phyloP scores from a whole-genome alignment of 2,329 filamentous ascomycete genomes.

The Tolypocladium sp. region DNA sequence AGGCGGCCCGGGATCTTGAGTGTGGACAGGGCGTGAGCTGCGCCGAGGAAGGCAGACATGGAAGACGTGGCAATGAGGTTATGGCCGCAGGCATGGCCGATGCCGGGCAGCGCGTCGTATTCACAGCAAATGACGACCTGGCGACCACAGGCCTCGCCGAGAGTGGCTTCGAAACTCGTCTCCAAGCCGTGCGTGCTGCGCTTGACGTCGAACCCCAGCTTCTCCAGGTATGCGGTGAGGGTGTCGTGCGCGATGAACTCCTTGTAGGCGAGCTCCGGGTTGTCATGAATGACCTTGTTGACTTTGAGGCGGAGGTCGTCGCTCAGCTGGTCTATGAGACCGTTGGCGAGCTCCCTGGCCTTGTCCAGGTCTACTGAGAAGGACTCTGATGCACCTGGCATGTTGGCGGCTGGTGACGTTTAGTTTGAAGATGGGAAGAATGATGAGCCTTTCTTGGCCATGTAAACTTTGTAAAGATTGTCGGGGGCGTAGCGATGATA shows the following conservation, averaged over 20 bases:
- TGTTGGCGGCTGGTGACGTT: not conserved
- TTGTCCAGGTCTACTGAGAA: conserved; percentile 6
- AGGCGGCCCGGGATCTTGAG: conserved; percentile 22
- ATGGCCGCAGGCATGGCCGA: conserved; percentile 37
- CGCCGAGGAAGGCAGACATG: conserved; percentile 29
- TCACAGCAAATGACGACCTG: conserved; percentile 33
- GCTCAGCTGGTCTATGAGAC: conserved; percentile 9
- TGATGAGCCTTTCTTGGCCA: not conserved
- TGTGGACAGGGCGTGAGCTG: conserved; percentile 21
- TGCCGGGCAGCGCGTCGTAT: conserved; percentile 37
- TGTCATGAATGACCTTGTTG: conserved; percentile 21
- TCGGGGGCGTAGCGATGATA: no score
- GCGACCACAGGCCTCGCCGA: conserved; percentile 30
- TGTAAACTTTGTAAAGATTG: no score
- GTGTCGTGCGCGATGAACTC: conserved; percentile 42
- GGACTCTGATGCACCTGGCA: not conserved
- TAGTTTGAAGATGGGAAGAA: not conserved
- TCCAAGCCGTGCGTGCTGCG: conserved; percentile 40
- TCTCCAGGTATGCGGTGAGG: conserved; percentile 33
- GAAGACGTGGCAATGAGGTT: conserved; percentile 34
- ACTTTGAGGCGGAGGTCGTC: conserved; percentile 6
- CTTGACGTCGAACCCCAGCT: conserved; percentile 34
- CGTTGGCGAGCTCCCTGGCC: conserved; percentile 10
- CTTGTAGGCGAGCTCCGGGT: conserved; percentile 42
- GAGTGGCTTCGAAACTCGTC: conserved; percentile 40